Evolutionary conservation across 2,329 filamentous ascomycete species (phyloP), one percentile per base, ranked within the genome.

Genomic region (Cladosporium sp.): DNA sequence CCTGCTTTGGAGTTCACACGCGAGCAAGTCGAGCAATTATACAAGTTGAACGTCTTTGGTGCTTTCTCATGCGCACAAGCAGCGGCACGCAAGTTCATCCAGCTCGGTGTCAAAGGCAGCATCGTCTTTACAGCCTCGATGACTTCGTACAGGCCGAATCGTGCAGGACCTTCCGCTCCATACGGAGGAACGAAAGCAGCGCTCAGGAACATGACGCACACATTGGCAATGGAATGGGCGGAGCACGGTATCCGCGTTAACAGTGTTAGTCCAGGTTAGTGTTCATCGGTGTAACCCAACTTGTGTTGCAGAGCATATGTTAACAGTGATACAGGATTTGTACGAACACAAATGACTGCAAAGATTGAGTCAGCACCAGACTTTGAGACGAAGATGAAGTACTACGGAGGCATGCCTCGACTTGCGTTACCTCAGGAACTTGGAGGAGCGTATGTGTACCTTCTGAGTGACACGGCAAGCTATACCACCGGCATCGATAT

Each of bases 361-460:
- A 58, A 58, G 12, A 51, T 58, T 11, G 49, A 51, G 42, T 37
- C 54, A 15, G 54, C 54, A 34, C 42, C 54, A 19, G 54, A 56
- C 11, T 56, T 56, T 15, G 42, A 56, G 20, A 56, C 54, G 3
- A 56, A 56, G 19, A 56, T 56, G 54, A 56, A 56, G 67, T 82
- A 82, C 64, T 82, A 82, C 63, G 79, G 80, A 8, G 80, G 79
- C 1, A 80, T 83, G 71, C 78, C 79, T 3, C 70, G 80, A 17
- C 63, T 83, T 54, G 80, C 79, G 0, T 74, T 81, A 63, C 77
- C 80, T 4, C 76, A 80, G 65, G 80, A 82, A 67, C 67, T 81
- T 8, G 78, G 78, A 15, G 78, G 78, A 43, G 78, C 78, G 0
- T 81, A 79, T 63, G 74, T 78, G 3, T 77, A 75, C 59, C 67